Conservation (phyloP, 345 rosid genomes). For the Hibiscus mutabilis region DNA sequence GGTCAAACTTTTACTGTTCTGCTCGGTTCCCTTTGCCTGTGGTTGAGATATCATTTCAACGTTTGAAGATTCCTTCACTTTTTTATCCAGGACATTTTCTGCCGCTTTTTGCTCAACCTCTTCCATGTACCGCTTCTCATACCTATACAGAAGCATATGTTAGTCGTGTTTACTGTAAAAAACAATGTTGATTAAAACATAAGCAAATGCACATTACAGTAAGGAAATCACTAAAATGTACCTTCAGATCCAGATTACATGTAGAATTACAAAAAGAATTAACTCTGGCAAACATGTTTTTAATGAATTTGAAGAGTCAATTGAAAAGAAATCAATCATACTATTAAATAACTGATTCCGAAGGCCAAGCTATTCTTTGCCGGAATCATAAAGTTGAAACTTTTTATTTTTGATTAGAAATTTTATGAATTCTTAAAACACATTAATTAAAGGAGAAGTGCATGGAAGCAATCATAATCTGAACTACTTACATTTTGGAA, state of each 20-base stretch:
- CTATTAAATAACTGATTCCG: no score
- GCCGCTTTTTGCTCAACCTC: constrained; percentile 22
- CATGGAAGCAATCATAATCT: not conserved
- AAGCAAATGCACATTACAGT: not conserved
- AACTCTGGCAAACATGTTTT: not conserved
- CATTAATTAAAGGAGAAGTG: not conserved
- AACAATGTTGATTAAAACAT: not conserved
- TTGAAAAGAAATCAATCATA: no score
- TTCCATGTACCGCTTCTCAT: constrained; percentile 43
- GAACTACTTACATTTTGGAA: not conserved
- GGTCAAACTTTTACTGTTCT: constrained; percentile 27
- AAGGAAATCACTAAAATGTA: not conserved
- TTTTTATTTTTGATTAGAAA: not conserved
- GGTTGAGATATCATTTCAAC: constrained; percentile 20
- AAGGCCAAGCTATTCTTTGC: not conserved
- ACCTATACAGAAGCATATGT: constrained; percentile 27
- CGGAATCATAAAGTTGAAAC: not conserved
- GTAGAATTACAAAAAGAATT: not conserved
- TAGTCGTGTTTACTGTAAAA: not conserved
- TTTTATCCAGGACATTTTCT: constrained; percentile 24
- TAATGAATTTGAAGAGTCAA: not conserved
- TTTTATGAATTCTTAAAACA: not conserved
- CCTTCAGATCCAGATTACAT: not conserved
- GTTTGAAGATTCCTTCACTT: constrained; percentile 18
- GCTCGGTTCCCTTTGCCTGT: constrained; percentile 21